Evolutionary conservation across 78 protist genomes (phyloP), one percentile per base, ranked within the genome.

Genomic region (Cavenderia fasciculata): DNA sequence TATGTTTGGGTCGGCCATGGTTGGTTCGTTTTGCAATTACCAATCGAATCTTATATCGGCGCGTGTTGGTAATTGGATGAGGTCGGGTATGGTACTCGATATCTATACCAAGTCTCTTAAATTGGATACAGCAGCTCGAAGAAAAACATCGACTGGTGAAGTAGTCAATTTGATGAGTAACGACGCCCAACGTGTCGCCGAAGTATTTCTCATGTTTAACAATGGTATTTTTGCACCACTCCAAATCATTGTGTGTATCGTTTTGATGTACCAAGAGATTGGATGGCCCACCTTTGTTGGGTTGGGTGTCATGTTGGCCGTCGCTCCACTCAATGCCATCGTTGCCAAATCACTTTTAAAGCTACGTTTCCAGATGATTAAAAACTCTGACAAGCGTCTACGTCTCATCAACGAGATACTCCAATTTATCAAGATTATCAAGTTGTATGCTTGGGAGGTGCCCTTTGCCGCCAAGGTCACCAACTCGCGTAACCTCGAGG

Each of bases 381-480:
- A 23, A 40, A 68, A 29, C 65, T 78, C 70, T 12, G 96, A 93
- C 59, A 14, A 10, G 14, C 84, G 96, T 59, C 59, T 88, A 31
- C 90, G 89, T 46, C 23, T 44, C n/a, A 65, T 66, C 34, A 93
- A 92, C 36, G 98, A 96, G 76, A 56, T 94, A 44, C 70, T 96
- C 23, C 86, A 85, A 51, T 74, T 87, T 14, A 95, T 95, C 69
- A 74, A 93, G 44, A 46, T 93, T 34, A 82, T 96, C 76, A 97
- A 97, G 70, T 59, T 96, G 57, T 95, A 93, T 79, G 96, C 94
- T 18, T 97, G 99, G 99, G 96, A 94, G 25, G 52, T 44, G 4
- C 25, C 85, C 8, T 91, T 79, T 34, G 7, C 52, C 7, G 19
- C 23, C 31, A 2, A 10, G 2, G 44, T 94, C 31, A 12, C 56